Evolutionary conservation across 2,329 filamentous ascomycete species (phyloP), one percentile per base, ranked within the genome.

Genomic region (Phaeosphaeriaceae sp.): DNA sequence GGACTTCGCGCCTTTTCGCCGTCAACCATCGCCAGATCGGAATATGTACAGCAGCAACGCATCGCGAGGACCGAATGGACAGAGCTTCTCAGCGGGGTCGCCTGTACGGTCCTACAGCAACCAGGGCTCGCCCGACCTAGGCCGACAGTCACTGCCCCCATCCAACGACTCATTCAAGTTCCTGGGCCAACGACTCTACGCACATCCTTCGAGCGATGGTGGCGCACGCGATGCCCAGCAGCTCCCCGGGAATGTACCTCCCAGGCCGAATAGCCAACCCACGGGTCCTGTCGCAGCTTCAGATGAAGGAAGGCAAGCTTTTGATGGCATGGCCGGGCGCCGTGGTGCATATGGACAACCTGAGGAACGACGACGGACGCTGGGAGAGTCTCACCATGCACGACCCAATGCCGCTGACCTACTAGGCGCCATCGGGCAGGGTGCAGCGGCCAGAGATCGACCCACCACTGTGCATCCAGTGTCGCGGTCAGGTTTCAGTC

Each of bases 191-290:
- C 72, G 76, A 24, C 66, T 68, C 1, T 78, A 76, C 53, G 64
- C 67, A 19, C 63, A 73, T 13, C 62, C 70, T 33, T 69, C 75
- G 7, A 70, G 67, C 27, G 75, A 78, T 36, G 51, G 60, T 2
- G 61, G 61, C 19, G 52, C 63, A 55, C 59, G 68, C 56, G 69
- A 73, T 24, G 42, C 61, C 22, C 71, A 66, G n/a, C 73, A 70
- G 44, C 44, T 61, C 5, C 47, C 68, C n/a, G 60, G 60, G n/a
- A 66, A 57, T 31, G 49, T 75, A 7, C 77, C 77, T 7, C 75
- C 77, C 20, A 71, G 78, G 24, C 78, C 78, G 15, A 79, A 75
- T 51, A 80, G 78, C 54, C 77, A 80, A 53, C 78, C 78, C 2
- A 72, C 61, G 25, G 74, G 68, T 7, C 70, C 65, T 31, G 65